Percentiles rank a stretch among this genome's conserved stretches.
phyloP scores from a whole-genome alignment of 257 asterid genomes.

The Verbena officinalis region DNA sequence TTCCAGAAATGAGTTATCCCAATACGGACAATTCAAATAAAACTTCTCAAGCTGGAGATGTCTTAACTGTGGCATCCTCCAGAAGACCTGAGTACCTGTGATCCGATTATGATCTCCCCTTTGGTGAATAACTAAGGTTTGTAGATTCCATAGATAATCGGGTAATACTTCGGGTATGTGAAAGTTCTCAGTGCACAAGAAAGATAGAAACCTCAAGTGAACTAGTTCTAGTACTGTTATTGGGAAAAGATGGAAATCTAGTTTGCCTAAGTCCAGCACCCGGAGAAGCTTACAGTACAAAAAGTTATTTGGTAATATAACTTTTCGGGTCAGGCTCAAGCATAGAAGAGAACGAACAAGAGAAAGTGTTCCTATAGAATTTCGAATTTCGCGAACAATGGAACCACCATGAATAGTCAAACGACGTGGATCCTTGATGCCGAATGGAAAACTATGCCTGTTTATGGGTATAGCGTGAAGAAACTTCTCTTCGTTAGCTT shows the following conservation, averaged over 20 bases:
- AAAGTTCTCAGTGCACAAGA: neutral
- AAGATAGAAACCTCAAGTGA: conserved; percentile 29
- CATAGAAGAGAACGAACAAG: neutral
- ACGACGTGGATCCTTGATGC: neutral
- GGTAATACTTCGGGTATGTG: conserved; percentile 22
- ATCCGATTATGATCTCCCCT: neutral
- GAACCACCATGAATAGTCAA: too few relatives aligned
- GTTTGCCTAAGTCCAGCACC: neutral
- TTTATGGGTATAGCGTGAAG: neutral
- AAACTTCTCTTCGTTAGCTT: neutral
- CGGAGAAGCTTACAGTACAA: neutral
- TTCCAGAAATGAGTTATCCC: neutral
- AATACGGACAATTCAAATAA: neutral
- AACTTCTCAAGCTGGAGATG: conserved; percentile 20
- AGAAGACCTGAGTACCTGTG: neutral
- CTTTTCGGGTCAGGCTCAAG: too few relatives aligned
- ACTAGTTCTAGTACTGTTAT: neutral
- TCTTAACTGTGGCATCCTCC: conserved; percentile 35
- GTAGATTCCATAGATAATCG: conserved; percentile 23
- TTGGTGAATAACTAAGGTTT: conserved; percentile 22
- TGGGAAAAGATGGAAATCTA: neutral
- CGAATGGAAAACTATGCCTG: neutral
- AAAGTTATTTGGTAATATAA: neutral
- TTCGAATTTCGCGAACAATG: too few relatives aligned
- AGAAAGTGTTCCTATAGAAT: too few relatives aligned